These are phyloP conservation scores for Penicillium olsonii DNA, from an alignment of 2,329 filamentous ascomycete species.

Conservation along the genomic window DNA sequence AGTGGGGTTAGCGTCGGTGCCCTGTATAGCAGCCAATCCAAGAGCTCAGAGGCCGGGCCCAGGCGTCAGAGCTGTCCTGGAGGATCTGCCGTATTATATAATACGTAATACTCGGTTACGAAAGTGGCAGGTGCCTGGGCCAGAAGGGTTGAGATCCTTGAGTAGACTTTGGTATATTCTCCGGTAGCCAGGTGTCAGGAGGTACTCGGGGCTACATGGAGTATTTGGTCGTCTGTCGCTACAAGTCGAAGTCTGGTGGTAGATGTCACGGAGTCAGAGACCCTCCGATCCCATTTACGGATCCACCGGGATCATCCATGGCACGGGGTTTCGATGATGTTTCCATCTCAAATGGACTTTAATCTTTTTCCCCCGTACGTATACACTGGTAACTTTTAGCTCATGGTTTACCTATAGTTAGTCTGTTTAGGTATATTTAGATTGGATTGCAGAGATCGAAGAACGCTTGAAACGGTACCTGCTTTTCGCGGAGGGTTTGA, in stretches of 20 bases:
- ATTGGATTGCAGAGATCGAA: neutral
- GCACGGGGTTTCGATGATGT: conserved; percentile 21
- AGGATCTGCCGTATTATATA: neutral
- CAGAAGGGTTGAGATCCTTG: no score
- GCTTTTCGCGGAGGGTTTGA: conserved; percentile 16
- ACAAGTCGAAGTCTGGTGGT: neutral
- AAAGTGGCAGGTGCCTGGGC: conserved; percentile 1
- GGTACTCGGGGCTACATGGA: conserved; percentile 1
- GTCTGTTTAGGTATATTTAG: neutral
- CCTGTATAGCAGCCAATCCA: neutral
- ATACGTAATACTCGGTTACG: neutral
- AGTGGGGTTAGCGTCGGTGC: neutral
- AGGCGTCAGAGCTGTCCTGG: neutral
- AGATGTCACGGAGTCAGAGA: conserved; percentile 13
- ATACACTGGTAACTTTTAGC: neutral
- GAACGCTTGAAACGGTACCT: conserved; percentile 15
- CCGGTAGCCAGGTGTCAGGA: neutral
- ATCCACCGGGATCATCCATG: conserved; percentile 23
- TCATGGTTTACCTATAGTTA: neutral
- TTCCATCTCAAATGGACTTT: conserved; percentile 9
- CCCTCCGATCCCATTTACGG: conserved; percentile 18
- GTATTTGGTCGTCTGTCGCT: no score
- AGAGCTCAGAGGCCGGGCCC: neutral
- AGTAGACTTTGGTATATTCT: conserved; percentile 5
- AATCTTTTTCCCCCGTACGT: neutral